These are phyloP conservation scores for Sisymbrium irio DNA, from an alignment of 345 rosid genomes.

Conservation along the genomic window DNA sequence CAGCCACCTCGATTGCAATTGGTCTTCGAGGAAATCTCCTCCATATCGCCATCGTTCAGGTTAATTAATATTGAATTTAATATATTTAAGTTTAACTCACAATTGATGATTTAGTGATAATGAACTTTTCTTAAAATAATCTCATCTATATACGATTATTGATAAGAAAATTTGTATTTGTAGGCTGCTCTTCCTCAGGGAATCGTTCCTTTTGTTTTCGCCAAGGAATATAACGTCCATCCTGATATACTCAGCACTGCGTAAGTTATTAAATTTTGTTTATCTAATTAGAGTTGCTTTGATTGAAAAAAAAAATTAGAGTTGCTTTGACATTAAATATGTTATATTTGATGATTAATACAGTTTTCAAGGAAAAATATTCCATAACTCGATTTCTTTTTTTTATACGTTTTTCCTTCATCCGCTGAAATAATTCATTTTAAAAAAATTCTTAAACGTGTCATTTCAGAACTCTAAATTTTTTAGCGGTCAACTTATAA, in stretches of 20 bases:
- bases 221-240: conserved; percentile 65
- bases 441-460: background rate
- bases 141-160: background rate
- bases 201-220: conserved; percentile 69
- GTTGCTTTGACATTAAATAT: background rate
- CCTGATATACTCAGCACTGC: conserved; percentile 69
- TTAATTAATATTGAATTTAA: background rate
- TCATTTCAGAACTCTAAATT: background rate
- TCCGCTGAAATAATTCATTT: background rate
- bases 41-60: conserved; percentile 79
- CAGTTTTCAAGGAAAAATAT: background rate
- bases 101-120: background rate
- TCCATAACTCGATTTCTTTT: background rate
- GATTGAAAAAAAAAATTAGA: too few relatives aligned
- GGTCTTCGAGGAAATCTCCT: conserved; percentile 73
- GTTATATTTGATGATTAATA: background rate
- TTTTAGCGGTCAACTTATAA: too few relatives aligned
- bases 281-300: background rate
- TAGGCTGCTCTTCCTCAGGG: conserved; percentile 82
- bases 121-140: background rate
- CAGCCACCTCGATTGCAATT: conserved; percentile 78
- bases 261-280: conserved; percentile 43
- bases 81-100: background rate
- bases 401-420: background rate
- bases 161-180: background rate